phyloP scores from a whole-genome alignment of 1,139 yeast genomes.

The Pichia sp. region DNA sequence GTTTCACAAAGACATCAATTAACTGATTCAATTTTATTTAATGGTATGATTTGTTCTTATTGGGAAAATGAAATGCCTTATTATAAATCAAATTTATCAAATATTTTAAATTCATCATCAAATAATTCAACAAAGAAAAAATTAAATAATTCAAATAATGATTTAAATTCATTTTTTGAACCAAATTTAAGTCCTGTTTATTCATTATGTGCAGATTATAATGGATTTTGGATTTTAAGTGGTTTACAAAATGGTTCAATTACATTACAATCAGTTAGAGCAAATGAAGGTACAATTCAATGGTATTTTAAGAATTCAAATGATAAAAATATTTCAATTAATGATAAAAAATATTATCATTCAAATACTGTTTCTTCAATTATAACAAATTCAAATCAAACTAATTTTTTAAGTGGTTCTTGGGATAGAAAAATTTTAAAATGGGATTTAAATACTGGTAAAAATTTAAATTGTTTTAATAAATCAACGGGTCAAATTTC shows the following conservation, averaged over 20 bases:
- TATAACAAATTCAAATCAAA: constrained; percentile 55
- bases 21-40: constrained; percentile 77
- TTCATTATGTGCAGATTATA: constrained; percentile 75
- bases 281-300: constrained; percentile 75
- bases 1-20: constrained; percentile 87
- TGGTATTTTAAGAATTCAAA: constrained; percentile 51
- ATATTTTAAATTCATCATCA: neutral
- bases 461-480: constrained; percentile 40
- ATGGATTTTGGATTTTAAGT: constrained; percentile 78
- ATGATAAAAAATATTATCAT: constrained; percentile 36
- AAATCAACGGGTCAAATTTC: constrained; percentile 76
- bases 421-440: constrained; percentile 78
- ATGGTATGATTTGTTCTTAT: constrained; percentile 76
- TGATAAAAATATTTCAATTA: constrained; percentile 28
- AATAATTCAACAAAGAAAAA: too few species aligned
- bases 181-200: constrained; percentile 79
- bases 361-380: constrained; percentile 70
- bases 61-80: constrained; percentile 96
- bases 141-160: neutral
- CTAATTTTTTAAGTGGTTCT: constrained; percentile 68
- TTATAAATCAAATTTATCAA: constrained; percentile 34
- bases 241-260: constrained; percentile 87
- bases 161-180: constrained; percentile 41
- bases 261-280: constrained; percentile 72
- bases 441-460: constrained; percentile 86